A percentile compares a stretch with the other conserved stretches of the same genome.
phyloP scores from a whole-genome alignment of 2,329 filamentous ascomycete genomes.

The Beauveria australis region DNA sequence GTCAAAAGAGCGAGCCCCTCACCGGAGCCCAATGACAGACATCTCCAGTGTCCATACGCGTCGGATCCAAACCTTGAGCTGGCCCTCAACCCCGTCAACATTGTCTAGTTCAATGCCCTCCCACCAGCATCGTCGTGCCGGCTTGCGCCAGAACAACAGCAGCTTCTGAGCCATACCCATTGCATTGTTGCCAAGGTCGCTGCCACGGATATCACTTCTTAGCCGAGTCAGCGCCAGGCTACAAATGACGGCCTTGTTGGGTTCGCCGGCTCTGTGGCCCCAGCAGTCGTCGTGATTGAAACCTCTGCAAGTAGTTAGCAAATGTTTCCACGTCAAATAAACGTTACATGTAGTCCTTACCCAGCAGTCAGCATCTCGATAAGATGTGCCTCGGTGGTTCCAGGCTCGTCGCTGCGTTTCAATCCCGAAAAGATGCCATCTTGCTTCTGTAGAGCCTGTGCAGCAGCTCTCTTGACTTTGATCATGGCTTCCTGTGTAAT shows the following conservation, averaged over 20 bases:
- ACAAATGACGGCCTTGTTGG: constrained; percentile 97
- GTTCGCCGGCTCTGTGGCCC: constrained; percentile 95
- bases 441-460: constrained; percentile 76
- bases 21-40: constrained; percentile 83
- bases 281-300: constrained; percentile 94
- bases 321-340: constrained; percentile 3
- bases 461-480: constrained; percentile 87
- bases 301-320: constrained; percentile 48
- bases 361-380: constrained; percentile 99
- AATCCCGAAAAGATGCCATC: constrained; percentile 94
- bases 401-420: constrained; percentile 88
- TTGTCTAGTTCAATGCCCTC: constrained; percentile 88
- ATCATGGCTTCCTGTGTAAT: constrained; percentile 90
- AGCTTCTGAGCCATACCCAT: constrained; percentile 99
- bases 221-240: constrained; percentile 88
- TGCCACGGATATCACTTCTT: constrained; percentile 83
- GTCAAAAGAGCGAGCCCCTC: constrained; percentile 13
- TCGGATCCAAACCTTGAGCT: constrained; percentile 95
- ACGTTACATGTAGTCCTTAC: constrained; percentile 42
- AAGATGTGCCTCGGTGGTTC: constrained; percentile 93
- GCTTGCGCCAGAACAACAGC: constrained; percentile 95
- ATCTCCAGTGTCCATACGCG: constrained; percentile 98
- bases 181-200: constrained; percentile 64
- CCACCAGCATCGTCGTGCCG: constrained; percentile 96
- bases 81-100: constrained; percentile 84